A percentile compares a stretch with the other conserved stretches of the same genome.
Conservation (phyloP, 768 basidiomycete genomes). For the Serpula lacrymans region DNA sequence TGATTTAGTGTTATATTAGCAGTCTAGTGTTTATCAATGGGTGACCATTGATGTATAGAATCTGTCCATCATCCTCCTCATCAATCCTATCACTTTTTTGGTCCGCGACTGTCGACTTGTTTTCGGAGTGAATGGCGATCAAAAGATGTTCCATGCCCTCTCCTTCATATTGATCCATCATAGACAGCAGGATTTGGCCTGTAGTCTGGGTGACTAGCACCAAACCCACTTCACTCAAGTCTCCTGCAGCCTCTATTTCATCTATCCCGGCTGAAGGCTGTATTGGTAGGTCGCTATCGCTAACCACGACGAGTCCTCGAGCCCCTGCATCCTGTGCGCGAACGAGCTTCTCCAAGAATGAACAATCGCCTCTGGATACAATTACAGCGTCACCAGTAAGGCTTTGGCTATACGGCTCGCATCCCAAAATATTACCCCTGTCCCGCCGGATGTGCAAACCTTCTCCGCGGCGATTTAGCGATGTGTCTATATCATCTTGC, state of each 20-base stretch:
- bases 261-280: constrained; percentile 63
- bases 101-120: constrained; percentile 14
- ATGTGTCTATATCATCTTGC: constrained; percentile 19
- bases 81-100: constrained; percentile 11
- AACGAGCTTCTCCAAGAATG: constrained; percentile 82
- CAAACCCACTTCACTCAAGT: constrained; percentile 55
- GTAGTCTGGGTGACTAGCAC: constrained; percentile 53
- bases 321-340: constrained; percentile 69
- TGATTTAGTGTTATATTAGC: constrained; percentile 40
- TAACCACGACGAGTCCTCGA: constrained; percentile 74
- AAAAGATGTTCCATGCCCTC: constrained; percentile 46
- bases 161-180: constrained; percentile 52
- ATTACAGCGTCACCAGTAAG: constrained; percentile 57
- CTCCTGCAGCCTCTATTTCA: constrained; percentile 56
- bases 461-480: constrained; percentile 46
- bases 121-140: constrained; percentile 46
- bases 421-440: constrained; percentile 53
- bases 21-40: constrained; percentile 74
- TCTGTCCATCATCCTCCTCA: constrained; percentile 36
- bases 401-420: constrained; percentile 45
- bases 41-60: constrained; percentile 76
- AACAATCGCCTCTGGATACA: constrained; percentile 76
- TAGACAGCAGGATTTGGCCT: constrained; percentile 50
- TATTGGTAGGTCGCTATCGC: constrained; percentile 53
- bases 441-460: constrained; percentile 59